phyloP scores from a whole-genome alignment of 75 land plant genomes.

The Chamaecyparis obtusa region DNA sequence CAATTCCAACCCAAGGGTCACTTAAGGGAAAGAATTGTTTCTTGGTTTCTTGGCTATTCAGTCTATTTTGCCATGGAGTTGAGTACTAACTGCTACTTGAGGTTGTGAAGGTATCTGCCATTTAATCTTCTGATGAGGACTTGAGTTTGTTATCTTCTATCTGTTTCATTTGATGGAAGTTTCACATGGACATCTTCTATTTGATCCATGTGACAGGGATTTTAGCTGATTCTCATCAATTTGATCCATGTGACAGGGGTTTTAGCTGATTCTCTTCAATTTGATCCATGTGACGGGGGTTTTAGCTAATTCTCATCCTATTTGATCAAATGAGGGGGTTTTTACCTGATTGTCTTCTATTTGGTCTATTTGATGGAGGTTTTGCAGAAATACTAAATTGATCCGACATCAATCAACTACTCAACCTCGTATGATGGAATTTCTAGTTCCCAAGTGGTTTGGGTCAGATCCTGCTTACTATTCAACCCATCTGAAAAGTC shows the following conservation, averaged over 20 bases:
- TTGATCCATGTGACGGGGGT: neutral
- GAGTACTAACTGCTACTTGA: neutral
- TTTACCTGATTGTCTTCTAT: neutral
- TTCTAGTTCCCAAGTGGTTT: neutral
- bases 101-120: neutral
- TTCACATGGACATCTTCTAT: neutral
- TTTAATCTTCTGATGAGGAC: neutral
- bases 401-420: neutral
- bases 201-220: neutral
- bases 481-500: neutral
- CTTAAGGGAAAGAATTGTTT: neutral
- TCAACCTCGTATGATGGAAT: neutral
- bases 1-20: neutral
- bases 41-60: neutral
- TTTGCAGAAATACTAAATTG: neutral
- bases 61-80: neutral
- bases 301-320: neutral
- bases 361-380: neutral
- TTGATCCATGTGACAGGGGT: neutral
- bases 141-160: neutral
- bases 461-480: neutral
- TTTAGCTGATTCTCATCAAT: neutral
- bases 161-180: neutral
- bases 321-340: neutral
- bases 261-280: neutral